Percentiles rank a stretch among this genome's conserved stretches.
phyloP scores from a whole-genome alignment of 2,329 filamentous ascomycete species.

The Aquanectria penicillioides region DNA sequence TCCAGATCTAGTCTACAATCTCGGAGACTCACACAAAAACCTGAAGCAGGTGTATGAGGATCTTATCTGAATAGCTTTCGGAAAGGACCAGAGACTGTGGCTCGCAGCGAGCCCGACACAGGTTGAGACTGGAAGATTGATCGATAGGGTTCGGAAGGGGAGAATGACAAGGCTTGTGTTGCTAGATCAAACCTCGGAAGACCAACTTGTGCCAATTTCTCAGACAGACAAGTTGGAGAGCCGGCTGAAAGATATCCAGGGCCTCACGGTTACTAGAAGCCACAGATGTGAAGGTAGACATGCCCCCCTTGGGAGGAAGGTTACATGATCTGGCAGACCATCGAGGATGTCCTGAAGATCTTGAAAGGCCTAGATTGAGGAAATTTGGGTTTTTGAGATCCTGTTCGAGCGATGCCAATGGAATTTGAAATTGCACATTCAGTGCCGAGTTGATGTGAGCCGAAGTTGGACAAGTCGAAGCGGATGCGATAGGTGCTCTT shows the following conservation, averaged over 20 bases:
- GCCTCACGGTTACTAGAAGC: background rate
- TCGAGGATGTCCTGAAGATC: background rate
- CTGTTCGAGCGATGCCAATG: too few species aligned
- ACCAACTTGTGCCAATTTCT: background rate
- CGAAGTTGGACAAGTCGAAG: too few species aligned
- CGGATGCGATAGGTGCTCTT: too few species aligned
- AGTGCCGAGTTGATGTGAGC: too few species aligned
- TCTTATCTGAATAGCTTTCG: slow-evolving; percentile 1
- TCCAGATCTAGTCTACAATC: background rate
- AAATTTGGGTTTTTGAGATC: too few species aligned
- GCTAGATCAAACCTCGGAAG: background rate
- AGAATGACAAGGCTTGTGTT: background rate
- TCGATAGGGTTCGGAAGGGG: background rate
- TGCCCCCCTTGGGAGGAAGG: background rate
- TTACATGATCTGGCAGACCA: background rate
- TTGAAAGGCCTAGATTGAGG: background rate
- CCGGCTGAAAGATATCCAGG: background rate
- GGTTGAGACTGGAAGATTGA: background rate
- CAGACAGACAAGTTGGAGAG: background rate
- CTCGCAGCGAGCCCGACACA: background rate
- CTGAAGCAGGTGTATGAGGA: background rate
- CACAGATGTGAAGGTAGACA: background rate
- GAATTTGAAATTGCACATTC: too few species aligned
- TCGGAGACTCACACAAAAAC: background rate
- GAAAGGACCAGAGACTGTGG: background rate